Base-by-base conservation (phyloP, 129 eudicot genomes). In the Dittrichia graveolens region DNA sequence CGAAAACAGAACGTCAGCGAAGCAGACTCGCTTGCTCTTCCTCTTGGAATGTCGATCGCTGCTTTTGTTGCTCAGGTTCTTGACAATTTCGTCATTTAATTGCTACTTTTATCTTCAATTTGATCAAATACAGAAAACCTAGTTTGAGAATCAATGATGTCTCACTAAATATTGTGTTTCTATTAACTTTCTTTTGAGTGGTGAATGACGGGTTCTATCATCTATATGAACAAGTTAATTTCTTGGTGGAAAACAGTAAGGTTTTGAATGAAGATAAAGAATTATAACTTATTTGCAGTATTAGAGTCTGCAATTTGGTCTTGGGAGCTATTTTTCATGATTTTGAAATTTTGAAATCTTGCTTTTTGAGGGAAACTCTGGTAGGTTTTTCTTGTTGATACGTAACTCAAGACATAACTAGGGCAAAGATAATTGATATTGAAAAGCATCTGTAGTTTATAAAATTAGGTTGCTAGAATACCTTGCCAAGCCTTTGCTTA, bases 31-130 rank as follows among this genome's bases (percentile, higher is more conserved):
- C 86, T 92, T 40, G 96, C 95, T 41, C 87, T 92, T 61, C 88
- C 94, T 66, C 85, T 89, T 49, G 98, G 98, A 49, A 92, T 89
- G 96, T 87, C 96, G 5, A 79, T 92, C 53, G 98, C 96, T 40
- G 96, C 94, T 11, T 84, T 92, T 72, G 80, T 92, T 66, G 78
- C 91, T 42, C 87, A 89, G 98, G 96, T 89, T 57, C 12, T 35
- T 54, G 9, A 10, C 15, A 48, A 8, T 77, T 62, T 3, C 7
- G 72, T 71, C 11, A 4, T 24, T 19, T 14, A 4, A 39, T 61
- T 77, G 53, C 5, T 50, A 5, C 2, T 68, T 59, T 48, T 15
- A 31, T 58, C 16, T 47, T 57, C 11, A 52, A 40, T 38, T 59
- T 77, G 71, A 41, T 77, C 8, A n/a, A 8, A 39, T 7, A 49